Evolutionary conservation across 192 early-diverging fungal species (phyloP).

Genomic region (Coemansia sp.): DNA sequence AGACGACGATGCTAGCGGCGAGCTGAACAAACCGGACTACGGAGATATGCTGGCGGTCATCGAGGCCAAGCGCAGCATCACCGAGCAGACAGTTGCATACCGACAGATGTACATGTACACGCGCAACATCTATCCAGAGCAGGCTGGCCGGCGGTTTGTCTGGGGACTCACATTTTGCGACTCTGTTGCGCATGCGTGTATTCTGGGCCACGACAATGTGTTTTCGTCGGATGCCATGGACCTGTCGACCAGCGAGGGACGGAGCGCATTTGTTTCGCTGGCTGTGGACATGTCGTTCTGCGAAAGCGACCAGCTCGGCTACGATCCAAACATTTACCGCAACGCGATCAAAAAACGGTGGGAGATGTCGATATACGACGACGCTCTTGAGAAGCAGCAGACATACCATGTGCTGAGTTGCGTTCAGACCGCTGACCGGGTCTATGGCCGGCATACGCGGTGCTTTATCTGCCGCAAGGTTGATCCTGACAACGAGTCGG

Average conservation of each 20-base stretch:
- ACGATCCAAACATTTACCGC: neutral
- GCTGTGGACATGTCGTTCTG: neutral
- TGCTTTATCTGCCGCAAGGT: neutral
- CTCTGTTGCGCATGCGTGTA: neutral
- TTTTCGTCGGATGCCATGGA: neutral
- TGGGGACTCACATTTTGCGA: conserved; percentile 31
- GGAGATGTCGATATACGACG: neutral
- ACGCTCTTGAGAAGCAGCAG: no score
- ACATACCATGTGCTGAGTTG: no score
- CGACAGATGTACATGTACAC: conserved; percentile 12
- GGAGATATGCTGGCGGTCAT: neutral
- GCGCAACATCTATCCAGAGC: conserved; percentile 12
- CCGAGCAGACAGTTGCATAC: neutral
- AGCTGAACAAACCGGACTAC: neutral
- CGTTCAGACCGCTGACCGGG: neutral
- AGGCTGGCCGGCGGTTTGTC: conserved; percentile 13
- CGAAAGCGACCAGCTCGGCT: conserved; percentile 1
- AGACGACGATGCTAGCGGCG: neutral
- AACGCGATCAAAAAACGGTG: neutral
- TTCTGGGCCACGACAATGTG: neutral
- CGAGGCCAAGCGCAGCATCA: neutral
- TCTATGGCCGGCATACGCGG: conserved; percentile 2
- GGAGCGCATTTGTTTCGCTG: neutral
- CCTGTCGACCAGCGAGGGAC: neutral
- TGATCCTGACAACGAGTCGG: neutral